Base-by-base conservation (phyloP, 1,139 yeast genomes). In the Hansenula sp. region DNA sequence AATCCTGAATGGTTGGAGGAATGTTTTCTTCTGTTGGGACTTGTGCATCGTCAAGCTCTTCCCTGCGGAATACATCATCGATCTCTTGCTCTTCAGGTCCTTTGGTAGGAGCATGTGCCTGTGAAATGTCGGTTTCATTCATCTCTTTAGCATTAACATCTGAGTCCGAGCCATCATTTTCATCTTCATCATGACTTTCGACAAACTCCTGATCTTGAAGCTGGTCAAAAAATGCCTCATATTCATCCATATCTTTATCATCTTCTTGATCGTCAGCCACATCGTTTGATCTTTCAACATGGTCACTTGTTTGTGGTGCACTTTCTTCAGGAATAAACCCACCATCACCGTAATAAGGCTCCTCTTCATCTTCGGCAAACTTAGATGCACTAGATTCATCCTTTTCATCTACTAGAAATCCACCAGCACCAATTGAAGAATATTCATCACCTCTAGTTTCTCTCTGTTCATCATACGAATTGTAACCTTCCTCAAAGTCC, bases 151-250 rank as follows among this genome's bases (percentile, higher is more conserved):
- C 25, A 15, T 33, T 37, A 21, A 10, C 18, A 12, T 19, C 32
- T 15, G n/a, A 5, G 6, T 24, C 47, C 10, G 17, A 18, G 12
- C 38, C 45, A 13, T 32, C 43, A 13, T 15, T 29, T 12, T 41
- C 38, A 36, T 31, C 38, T 13, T 45, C 45, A 10, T 30, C 39
- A 32, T 34, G 42, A 15, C 34, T 27, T 8, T 38, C 38, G 21
- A 24, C 37, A 3, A 11, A 19, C 7, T 41, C 38, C 11, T 19
- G 25, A 12, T 35, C 28, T 12, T 42, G 44, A 3, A 48, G 17
- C 10, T 43, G 46, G 15, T 49, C 43, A 36, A 47, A 47, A 28
- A 49, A 46, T 6, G 45, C 44, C 17, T 45, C 50, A 33, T 33
- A 45, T 15, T 52, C 50, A 12, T 48, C 52, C 4, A 45, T 19